Evolutionary conservation across 257 asterid genomes (phyloP).

Genomic region (Osmanthus fragrans): DNA sequence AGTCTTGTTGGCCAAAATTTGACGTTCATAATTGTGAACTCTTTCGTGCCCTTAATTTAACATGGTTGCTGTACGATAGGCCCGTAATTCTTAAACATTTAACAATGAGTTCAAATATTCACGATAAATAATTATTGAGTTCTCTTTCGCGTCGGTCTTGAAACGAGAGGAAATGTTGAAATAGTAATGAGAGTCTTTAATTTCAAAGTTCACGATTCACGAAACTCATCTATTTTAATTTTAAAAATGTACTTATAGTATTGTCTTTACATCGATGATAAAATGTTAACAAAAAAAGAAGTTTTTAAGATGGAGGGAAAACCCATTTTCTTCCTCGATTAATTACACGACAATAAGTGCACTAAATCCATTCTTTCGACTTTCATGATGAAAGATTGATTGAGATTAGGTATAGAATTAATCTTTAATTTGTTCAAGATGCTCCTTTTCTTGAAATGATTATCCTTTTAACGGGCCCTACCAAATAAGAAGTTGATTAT

Average conservation of each 20-base stretch:
- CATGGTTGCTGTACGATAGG: no score
- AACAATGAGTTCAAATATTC: neutral
- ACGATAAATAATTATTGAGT: neutral
- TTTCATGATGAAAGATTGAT: conserved; percentile 28
- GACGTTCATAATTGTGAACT: no score
- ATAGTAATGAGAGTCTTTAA: neutral
- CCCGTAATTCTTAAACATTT: no score
- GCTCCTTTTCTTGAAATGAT: neutral
- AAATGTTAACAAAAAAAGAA: neutral
- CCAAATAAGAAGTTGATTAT: conserved; percentile 12
- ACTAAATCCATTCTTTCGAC: conserved; percentile 33
- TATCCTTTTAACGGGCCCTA: neutral
- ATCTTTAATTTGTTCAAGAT: neutral
- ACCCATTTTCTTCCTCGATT: neutral
- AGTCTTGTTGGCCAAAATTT: neutral
- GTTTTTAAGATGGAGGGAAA: neutral
- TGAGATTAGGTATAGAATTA: conserved; percentile 35
- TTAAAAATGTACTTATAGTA: neutral
- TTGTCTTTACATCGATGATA: neutral
- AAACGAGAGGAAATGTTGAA: neutral
- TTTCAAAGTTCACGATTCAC: neutral
- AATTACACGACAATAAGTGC: conserved; percentile 13
- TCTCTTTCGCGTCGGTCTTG: neutral
- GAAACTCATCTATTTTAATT: neutral
- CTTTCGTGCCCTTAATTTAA: no score